Evolutionary conservation across 2,329 filamentous ascomycete species (phyloP).

Genomic region (Hymenoscyphus fructigenus): DNA sequence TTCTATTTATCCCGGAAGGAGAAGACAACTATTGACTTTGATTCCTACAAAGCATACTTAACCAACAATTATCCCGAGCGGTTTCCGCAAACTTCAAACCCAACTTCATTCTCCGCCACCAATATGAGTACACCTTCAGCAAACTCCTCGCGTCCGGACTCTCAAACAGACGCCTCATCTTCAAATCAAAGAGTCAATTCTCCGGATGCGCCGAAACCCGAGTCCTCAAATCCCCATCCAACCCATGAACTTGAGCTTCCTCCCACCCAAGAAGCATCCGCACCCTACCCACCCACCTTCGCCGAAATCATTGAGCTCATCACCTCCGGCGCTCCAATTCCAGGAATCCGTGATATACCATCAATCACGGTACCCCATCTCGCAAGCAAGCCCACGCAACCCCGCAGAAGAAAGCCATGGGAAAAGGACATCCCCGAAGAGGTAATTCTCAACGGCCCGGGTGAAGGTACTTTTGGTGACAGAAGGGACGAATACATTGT

Average conservation of each 20-base stretch:
- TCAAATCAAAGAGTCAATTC: neutral
- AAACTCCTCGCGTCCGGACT: constrained; percentile 9
- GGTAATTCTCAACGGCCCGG: constrained; percentile 32
- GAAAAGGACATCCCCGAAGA: constrained; percentile 56
- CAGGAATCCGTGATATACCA: constrained; percentile 84
- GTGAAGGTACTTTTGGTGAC: constrained; percentile 37
- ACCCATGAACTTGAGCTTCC: constrained; percentile 6
- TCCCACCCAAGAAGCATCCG: constrained; percentile 33
- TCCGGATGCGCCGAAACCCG: neutral
- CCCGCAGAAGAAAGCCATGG: constrained; percentile 68
- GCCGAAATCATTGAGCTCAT: constrained; percentile 84
- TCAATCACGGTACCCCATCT: constrained; percentile 73
- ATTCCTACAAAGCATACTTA: constrained; percentile 66
- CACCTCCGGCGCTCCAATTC: constrained; percentile 76
- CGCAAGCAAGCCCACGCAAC: constrained; percentile 33
- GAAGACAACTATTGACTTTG: constrained; percentile 59
- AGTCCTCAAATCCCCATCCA: neutral
- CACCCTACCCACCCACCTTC: constrained; percentile 79
- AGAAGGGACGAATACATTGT: constrained; percentile 28
- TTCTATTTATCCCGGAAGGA: constrained; percentile 61
- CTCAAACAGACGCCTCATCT: neutral
- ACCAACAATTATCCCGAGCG: constrained; percentile 15
- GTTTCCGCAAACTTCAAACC: neutral
- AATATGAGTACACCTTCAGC: constrained; percentile 2
- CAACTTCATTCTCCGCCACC: constrained; percentile 12